A percentile compares a stretch with the other conserved stretches of the same genome.
Evolutionary conservation across 2,329 filamentous ascomycete genomes (phyloP).

Genomic region (Aspergillus sp.): DNA sequence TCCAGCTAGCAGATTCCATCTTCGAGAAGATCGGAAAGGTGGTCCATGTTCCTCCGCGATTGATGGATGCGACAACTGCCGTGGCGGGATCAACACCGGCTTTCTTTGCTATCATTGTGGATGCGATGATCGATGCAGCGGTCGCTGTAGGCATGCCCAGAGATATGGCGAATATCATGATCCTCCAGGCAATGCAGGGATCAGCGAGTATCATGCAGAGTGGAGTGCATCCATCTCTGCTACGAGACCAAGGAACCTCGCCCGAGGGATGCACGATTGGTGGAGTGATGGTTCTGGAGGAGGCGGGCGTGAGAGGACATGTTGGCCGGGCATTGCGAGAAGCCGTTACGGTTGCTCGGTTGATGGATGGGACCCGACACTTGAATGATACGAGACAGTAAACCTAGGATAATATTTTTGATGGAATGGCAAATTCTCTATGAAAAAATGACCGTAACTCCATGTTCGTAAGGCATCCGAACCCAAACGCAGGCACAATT

Average conservation of each 20-base stretch:
- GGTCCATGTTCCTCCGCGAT: conserved; percentile 46
- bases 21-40: conserved; percentile 49
- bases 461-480: conserved; percentile 77
- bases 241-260: conserved; percentile 58
- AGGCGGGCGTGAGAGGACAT: conserved; percentile 50
- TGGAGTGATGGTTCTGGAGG: conserved; percentile 57
- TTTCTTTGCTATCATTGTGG: conserved; percentile 56
- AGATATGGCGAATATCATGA: conserved; percentile 57
- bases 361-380: conserved; percentile 38
- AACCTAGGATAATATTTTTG: neutral
- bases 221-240: conserved; percentile 56
- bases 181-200: conserved; percentile 58
- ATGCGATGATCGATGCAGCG: conserved; percentile 57
- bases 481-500: conserved; percentile 80
- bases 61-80: conserved; percentile 56
- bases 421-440: conserved; percentile 4
- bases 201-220: conserved; percentile 54
- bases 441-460: conserved; percentile 20
- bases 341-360: conserved; percentile 54
- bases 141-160: conserved; percentile 60
- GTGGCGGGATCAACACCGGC: conserved; percentile 59
- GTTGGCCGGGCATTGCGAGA: conserved; percentile 54
- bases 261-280: conserved; percentile 62
- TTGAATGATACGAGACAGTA: conserved; percentile 20
- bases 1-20: conserved; percentile 34